A percentile compares a stretch with the other conserved stretches of the same genome.
Conservation (phyloP, 83 land plant species). For the Thuja plicata region DNA sequence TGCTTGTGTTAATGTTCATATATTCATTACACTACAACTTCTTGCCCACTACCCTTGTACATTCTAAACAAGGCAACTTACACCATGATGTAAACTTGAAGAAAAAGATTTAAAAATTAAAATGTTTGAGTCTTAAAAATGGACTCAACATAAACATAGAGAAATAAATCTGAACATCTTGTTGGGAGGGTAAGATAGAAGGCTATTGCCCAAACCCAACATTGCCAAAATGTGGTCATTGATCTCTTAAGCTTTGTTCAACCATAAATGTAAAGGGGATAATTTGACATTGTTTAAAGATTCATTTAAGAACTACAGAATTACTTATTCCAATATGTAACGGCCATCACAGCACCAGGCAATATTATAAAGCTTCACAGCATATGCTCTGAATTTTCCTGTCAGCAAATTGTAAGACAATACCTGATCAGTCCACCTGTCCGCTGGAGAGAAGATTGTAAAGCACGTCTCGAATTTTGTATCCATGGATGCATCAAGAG, state of each 20-base stretch:
- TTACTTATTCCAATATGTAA: background rate
- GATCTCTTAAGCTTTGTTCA: background rate
- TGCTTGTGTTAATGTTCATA: background rate
- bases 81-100: background rate
- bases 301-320: background rate
- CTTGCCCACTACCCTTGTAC: background rate
- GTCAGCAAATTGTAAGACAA: background rate
- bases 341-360: background rate
- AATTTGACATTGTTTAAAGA: background rate
- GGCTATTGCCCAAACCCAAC: background rate
- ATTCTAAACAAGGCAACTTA: background rate
- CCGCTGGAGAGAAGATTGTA: slow-evolving; percentile 59
- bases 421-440: slow-evolving; percentile 60
- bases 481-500: slow-evolving; percentile 94
- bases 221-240: background rate
- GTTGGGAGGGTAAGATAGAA: background rate
- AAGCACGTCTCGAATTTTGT: slow-evolving; percentile 76
- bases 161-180: background rate
- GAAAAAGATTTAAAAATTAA: background rate
- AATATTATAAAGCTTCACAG: background rate
- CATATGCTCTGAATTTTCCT: background rate
- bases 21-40: background rate
- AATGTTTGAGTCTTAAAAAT: background rate
- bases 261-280: background rate
- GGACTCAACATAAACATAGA: background rate